Evolutionary conservation across 495 filamentous ascomycete species (phyloP).

Genomic region (Baudoinia panamericana): DNA sequence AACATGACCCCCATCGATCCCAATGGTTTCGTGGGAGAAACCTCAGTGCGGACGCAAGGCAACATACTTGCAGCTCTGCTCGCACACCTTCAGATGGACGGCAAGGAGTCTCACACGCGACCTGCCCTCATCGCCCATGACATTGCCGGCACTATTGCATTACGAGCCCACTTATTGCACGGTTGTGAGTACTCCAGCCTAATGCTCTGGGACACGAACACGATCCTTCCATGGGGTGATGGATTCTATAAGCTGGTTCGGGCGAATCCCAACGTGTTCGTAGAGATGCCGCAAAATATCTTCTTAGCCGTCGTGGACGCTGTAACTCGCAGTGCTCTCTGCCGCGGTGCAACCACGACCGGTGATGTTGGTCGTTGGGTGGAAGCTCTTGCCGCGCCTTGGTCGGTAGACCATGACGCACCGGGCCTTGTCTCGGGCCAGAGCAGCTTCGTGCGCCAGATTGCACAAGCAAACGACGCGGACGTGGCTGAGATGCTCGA

Average conservation of each 20-base stretch:
- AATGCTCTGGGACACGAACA: slow-evolving; percentile 9
- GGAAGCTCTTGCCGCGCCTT: slow-evolving; percentile 6
- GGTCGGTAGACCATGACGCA: no score
- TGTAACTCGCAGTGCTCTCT: slow-evolving; percentile 9
- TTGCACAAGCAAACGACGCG: slow-evolving; percentile 13
- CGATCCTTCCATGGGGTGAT: slow-evolving; percentile 14
- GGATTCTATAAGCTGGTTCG: slow-evolving; percentile 14
- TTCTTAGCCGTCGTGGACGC: slow-evolving; percentile 9
- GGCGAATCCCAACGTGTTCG: slow-evolving; percentile 3
- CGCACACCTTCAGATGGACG: slow-evolving; percentile 3
- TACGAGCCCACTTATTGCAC: slow-evolving; percentile 10
- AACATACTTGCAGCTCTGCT: slow-evolving; percentile 6
- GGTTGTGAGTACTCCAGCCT: slow-evolving; percentile 5
- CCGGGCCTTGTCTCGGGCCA: slow-evolving; percentile 2
- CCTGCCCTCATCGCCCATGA: slow-evolving; percentile 13
- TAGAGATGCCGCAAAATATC: slow-evolving; percentile 4
- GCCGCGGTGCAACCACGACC: slow-evolving; percentile 2
- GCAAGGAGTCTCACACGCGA: background rate
- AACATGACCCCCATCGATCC: background rate
- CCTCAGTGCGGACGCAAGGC: slow-evolving; percentile 5
- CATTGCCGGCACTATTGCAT: slow-evolving; percentile 12
- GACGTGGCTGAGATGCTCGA: slow-evolving; percentile 16
- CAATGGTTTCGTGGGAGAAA: slow-evolving; percentile 6
- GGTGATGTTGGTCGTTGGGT: no score
- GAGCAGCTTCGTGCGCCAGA: slow-evolving; percentile 12